phyloP scores from a whole-genome alignment of 2,329 filamentous ascomycete species.

The Cercospora sojina region DNA sequence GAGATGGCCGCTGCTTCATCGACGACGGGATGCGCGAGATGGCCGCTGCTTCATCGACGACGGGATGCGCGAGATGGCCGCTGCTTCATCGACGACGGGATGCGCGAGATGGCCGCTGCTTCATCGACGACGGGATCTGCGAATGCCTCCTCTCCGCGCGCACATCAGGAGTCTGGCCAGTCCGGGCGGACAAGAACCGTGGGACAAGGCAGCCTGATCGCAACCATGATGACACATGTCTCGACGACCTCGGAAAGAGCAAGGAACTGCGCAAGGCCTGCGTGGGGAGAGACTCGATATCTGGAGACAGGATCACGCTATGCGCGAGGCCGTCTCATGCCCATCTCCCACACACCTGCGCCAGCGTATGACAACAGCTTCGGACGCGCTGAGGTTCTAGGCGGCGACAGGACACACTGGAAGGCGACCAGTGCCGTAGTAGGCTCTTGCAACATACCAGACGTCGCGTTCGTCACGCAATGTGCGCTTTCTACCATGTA shows the following conservation, averaged over 20 bases:
- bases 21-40: neutral
- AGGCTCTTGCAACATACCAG: neutral
- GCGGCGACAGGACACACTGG: neutral
- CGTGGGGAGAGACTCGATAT: neutral
- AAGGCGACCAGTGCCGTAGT: neutral
- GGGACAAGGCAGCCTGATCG: neutral
- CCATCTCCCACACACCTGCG: neutral
- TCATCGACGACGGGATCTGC: neutral
- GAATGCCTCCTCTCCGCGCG: neutral
- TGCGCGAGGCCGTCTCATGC: neutral
- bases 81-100: neutral
- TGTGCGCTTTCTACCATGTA: neutral
- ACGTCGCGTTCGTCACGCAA: neutral
- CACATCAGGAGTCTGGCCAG: neutral
- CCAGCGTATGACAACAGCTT: neutral
- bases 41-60: too few species aligned
- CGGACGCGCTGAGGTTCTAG: neutral
- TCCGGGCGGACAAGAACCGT: too few species aligned
- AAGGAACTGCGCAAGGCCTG: neutral
- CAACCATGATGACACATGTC: neutral
- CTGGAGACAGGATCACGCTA: neutral
- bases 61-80: neutral
- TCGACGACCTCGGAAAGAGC: neutral
- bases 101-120: too few species aligned
- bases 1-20: too few species aligned